These are phyloP conservation scores for Solanum appendiculatum DNA, from an alignment of 257 asterid genomes.

Conservation along the genomic window DNA sequence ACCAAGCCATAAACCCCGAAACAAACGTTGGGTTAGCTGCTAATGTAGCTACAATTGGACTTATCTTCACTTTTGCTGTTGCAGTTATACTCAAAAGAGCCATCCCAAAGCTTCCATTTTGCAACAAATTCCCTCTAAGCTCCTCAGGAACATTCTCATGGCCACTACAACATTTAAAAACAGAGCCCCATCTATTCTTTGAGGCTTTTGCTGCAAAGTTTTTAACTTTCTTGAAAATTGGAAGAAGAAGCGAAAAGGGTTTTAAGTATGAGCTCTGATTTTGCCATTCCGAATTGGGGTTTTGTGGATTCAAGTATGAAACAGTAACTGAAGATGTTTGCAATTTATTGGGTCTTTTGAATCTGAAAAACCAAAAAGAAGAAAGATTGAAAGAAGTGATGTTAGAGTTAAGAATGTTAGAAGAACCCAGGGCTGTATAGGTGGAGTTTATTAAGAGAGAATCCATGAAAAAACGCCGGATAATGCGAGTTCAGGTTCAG, in stretches of 20 bases:
- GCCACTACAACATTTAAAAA: conserved; percentile 2
- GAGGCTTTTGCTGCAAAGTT: conserved; percentile 35
- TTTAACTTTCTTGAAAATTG: conserved; percentile 33
- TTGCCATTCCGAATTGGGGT: conserved; percentile 32
- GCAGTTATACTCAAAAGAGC: conserved; percentile 70
- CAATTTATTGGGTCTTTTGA: conserved; percentile 8
- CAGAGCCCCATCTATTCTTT: conserved; percentile 16
- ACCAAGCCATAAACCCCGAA: conserved; percentile 67
- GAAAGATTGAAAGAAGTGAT: conserved; percentile 1
- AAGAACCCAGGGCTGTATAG: conserved; percentile 8
- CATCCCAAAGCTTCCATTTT: conserved; percentile 54
- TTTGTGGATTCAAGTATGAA: conserved; percentile 12
- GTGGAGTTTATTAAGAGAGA: conserved; percentile 24
- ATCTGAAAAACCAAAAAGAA: conserved; percentile 10
- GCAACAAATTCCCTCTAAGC: conserved; percentile 11
- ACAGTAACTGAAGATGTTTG: conserved; percentile 12
- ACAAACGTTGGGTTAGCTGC: conserved; percentile 82
- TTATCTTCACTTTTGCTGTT: conserved; percentile 72
- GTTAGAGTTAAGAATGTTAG: conserved; percentile 10
- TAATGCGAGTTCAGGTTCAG: conserved; percentile 4
- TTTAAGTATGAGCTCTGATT: conserved; percentile 16
- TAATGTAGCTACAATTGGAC: conserved; percentile 66
- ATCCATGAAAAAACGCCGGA: conserved; percentile 28
- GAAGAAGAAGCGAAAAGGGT: conserved; percentile 42
- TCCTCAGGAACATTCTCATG: conserved; percentile 13